Percentiles rank a stretch among this genome's conserved stretches.
Conservation (phyloP, 164 flowering plant species). For the Protea cynaroides region DNA sequence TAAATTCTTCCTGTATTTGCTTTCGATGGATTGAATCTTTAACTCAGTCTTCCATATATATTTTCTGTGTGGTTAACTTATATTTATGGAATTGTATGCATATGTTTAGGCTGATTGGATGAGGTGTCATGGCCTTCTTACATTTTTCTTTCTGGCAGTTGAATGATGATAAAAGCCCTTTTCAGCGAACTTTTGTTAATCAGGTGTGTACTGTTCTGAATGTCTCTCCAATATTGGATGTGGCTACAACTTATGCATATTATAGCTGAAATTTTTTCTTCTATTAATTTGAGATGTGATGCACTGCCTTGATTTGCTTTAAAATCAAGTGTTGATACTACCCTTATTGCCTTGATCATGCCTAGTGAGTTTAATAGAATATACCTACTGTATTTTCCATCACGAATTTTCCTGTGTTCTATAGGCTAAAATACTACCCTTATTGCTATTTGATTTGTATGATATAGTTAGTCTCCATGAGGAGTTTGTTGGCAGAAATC, state of each 20-base stretch:
- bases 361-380: too few relatives aligned
- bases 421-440: too few relatives aligned
- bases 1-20: neutral
- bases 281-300: too few relatives aligned
- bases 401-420: too few relatives aligned
- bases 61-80: neutral
- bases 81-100: neutral
- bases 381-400: too few relatives aligned
- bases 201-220: constrained; percentile 50
- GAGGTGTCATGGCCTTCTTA: neutral
- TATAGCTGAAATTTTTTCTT: too few relatives aligned
- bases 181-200: constrained; percentile 91
- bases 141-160: constrained; percentile 45
- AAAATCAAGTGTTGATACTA: too few relatives aligned
- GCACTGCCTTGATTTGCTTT: too few relatives aligned
- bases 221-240: neutral
- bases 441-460: too few relatives aligned
- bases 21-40: neutral
- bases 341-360: too few relatives aligned
- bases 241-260: neutral
- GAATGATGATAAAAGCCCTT: constrained; percentile 93
- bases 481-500: too few relatives aligned
- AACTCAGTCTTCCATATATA: neutral
- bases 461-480: too few relatives aligned
- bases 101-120: constrained; percentile 1